These are phyloP conservation scores for Russula vinacea DNA, from an alignment of 768 basidiomycete species.

Conservation along the genomic window DNA sequence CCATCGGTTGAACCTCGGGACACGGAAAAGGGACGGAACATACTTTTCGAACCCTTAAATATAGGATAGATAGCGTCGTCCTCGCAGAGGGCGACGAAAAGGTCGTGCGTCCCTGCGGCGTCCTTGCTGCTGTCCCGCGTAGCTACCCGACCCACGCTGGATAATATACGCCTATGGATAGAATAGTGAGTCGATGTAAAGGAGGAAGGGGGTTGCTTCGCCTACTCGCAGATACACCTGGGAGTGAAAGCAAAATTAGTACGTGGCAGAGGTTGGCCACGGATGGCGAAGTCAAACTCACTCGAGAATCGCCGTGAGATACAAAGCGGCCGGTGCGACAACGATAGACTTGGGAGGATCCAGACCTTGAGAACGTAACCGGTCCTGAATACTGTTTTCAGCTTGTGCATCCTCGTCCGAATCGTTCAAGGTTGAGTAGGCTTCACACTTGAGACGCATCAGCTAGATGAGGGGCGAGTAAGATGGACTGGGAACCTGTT, in stretches of 20 bases:
- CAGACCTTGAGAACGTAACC: constrained; percentile 48
- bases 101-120: constrained; percentile 70
- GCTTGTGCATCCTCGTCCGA: constrained; percentile 69
- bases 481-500: constrained; percentile 10
- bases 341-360: constrained; percentile 45
- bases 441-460: constrained; percentile 81
- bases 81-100: constrained; percentile 87
- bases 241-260: constrained; percentile 30
- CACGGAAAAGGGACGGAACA: constrained; percentile 28
- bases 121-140: constrained; percentile 81
- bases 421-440: constrained; percentile 82
- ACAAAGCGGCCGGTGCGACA: constrained; percentile 79
- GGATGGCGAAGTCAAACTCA: constrained; percentile 44
- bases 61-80: constrained; percentile 82
- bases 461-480: constrained; percentile 45
- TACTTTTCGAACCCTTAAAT: constrained; percentile 86
- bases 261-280: neutral
- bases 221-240: constrained; percentile 87
- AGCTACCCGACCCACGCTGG: constrained; percentile 79
- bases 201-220: constrained; percentile 28
- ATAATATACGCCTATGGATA: constrained; percentile 68
- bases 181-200: constrained; percentile 22
- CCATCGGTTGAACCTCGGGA: neutral
- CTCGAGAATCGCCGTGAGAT: constrained; percentile 92
- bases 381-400: constrained; percentile 60